Evolutionary conservation across 1,139 yeast genomes (phyloP).

Genomic region (Hyphopichia wangnamkhiaoensis): DNA sequence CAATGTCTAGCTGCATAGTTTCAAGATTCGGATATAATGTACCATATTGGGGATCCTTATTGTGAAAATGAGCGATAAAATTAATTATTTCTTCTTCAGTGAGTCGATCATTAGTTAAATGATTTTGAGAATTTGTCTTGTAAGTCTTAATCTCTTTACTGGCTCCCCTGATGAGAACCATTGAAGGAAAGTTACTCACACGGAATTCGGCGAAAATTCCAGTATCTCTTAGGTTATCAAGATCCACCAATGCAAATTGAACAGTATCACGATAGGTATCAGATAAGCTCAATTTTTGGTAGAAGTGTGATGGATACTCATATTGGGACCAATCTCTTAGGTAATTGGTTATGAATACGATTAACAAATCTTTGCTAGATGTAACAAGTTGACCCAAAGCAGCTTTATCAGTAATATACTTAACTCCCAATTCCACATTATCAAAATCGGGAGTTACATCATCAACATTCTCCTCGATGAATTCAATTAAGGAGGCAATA

Average conservation of each 20-base stretch:
- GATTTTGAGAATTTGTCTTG: constrained; percentile 29
- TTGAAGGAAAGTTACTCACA: constrained; percentile 38
- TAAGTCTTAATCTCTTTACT: constrained; percentile 23
- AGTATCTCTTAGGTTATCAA: constrained; percentile 20
- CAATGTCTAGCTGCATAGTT: constrained; percentile 13
- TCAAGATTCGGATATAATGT: constrained; percentile 19
- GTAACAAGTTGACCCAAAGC: constrained; percentile 8
- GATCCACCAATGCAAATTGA: constrained; percentile 28
- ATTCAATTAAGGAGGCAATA: constrained; percentile 24
- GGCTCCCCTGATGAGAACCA: constrained; percentile 24
- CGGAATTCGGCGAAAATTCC: constrained; percentile 23
- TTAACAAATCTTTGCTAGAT: constrained; percentile 16
- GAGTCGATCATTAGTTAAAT: constrained; percentile 19
- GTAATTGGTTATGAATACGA: constrained; percentile 28
- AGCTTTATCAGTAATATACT: constrained; percentile 4
- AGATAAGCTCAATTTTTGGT: constrained; percentile 27
- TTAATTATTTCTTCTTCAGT: constrained; percentile 17
- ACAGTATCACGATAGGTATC: constrained; percentile 9
- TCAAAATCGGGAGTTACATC: constrained; percentile 21
- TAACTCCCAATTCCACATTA: constrained; percentile 17
- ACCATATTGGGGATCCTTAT: constrained; percentile 14
- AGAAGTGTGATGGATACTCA: constrained; percentile 36
- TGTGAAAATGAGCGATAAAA: constrained; percentile 22
- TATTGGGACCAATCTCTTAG: constrained; percentile 33
- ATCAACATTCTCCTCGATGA: constrained; percentile 15